Evolutionary conservation across 805 yeast genomes (phyloP).

Genomic region (Tetrapisispora iriomotensis): DNA sequence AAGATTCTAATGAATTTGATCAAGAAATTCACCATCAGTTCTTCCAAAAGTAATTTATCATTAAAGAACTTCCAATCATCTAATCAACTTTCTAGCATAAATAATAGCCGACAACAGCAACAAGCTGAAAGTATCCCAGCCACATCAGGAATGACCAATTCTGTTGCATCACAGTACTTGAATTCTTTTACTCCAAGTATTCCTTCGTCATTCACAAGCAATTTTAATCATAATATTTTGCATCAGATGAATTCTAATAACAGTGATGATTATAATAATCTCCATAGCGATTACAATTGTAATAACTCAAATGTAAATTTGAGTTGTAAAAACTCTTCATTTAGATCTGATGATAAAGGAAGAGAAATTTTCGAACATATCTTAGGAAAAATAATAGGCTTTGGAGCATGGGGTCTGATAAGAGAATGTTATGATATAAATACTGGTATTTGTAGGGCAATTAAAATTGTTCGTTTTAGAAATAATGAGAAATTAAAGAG

Average conservation of each 20-base stretch:
- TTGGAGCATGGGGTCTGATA: conserved; percentile 85
- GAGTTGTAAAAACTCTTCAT: not conserved
- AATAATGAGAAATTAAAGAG: conserved; percentile 42
- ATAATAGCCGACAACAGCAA: not conserved
- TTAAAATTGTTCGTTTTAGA: conserved; percentile 49
- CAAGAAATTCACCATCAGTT: conserved; percentile 19
- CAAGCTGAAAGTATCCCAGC: conserved; percentile 2
- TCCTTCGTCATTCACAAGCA: conserved; percentile 9
- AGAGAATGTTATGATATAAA: conserved; percentile 47
- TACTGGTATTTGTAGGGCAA: conserved; percentile 39
- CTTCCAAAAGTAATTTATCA: conserved; percentile 21
- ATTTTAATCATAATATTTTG: not conserved
- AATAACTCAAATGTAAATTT: no score
- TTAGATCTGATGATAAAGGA: conserved; percentile 50
- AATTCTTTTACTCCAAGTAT: conserved; percentile 28
- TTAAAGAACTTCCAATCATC: conserved; percentile 3
- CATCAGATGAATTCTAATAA: conserved; percentile 2
- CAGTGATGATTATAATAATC: not conserved
- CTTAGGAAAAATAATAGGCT: conserved; percentile 69
- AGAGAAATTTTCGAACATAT: conserved; percentile 51
- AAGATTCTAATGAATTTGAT: conserved; percentile 25
- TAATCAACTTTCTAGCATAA: not conserved
- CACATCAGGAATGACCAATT: conserved; percentile 17
- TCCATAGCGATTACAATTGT: no score
- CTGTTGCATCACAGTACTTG: conserved; percentile 27